These are phyloP conservation scores for Epichloe coenophiala DNA, from an alignment of 2,329 filamentous ascomycete genomes.

Conservation along the genomic window DNA sequence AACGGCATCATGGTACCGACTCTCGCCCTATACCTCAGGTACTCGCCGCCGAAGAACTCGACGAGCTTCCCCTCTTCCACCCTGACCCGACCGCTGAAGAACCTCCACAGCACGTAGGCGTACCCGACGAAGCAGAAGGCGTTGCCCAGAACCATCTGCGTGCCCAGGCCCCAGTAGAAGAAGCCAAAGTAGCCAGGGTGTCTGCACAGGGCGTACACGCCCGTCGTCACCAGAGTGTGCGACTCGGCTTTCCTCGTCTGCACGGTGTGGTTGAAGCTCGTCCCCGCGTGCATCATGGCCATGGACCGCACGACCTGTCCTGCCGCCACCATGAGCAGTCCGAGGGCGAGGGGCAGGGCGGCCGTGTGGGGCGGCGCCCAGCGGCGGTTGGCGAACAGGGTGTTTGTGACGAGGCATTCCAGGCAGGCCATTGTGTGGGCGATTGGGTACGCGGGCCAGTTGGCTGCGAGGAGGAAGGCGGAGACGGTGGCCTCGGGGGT, in stretches of 20 bases:
- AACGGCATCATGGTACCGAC: constrained; percentile 76
- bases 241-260: constrained; percentile 53
- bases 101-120: constrained; percentile 64
- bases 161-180: constrained; percentile 97
- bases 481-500: constrained; percentile 54
- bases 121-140: constrained; percentile 64
- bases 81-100: constrained; percentile 62
- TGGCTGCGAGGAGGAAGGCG: constrained; percentile 72
- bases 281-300: constrained; percentile 81
- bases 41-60: constrained; percentile 74
- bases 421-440: constrained; percentile 63
- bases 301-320: constrained; percentile 67
- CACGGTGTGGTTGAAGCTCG: constrained; percentile 83
- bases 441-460: constrained; percentile 72
- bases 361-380: constrained; percentile 33
- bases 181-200: constrained; percentile 97
- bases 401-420: constrained; percentile 54
- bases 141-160: constrained; percentile 83
- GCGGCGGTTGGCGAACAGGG: constrained; percentile 37
- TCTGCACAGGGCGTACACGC: constrained; percentile 62
- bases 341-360: constrained; percentile 34
- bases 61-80: constrained; percentile 70
- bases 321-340: constrained; percentile 47
- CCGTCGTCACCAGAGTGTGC: constrained; percentile 71
- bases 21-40: constrained; percentile 55